phyloP scores from a whole-genome alignment of 1,139 yeast species.

The Hemisphaericaspora subhashii region DNA sequence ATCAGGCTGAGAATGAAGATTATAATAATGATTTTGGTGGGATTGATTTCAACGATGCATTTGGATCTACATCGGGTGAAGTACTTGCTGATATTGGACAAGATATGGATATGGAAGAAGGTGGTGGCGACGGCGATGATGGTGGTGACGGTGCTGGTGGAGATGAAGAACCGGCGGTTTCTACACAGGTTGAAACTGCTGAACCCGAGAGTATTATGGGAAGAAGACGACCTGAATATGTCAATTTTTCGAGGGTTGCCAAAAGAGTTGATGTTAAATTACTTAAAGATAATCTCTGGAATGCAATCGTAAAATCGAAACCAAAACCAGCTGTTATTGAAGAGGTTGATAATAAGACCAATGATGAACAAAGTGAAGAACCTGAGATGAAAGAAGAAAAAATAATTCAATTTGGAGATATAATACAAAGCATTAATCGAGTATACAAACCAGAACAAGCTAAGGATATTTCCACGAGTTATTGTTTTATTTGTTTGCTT shows the following conservation, averaged over 20 bases:
- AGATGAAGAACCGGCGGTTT: slow-evolving; percentile 9
- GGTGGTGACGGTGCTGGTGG: slow-evolving; percentile 24
- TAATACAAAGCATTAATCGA: slow-evolving; percentile 51
- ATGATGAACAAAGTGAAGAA: slow-evolving; percentile 12
- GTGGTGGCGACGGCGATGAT: slow-evolving; percentile 19
- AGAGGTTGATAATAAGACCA: slow-evolving; percentile 8
- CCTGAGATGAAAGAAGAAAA: slow-evolving; percentile 7
- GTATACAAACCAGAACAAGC: slow-evolving; percentile 53
- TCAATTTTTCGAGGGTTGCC: slow-evolving; percentile 77
- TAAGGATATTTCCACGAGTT: slow-evolving; percentile 79
- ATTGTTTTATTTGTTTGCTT: slow-evolving; percentile 78
- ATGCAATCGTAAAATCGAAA: slow-evolving; percentile 32
- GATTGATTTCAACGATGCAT: slow-evolving; percentile 47
- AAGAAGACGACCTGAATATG: slow-evolving; percentile 57
- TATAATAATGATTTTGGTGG: slow-evolving; percentile 42
- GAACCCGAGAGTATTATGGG: slow-evolving; percentile 37
- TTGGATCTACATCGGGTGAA: too few species aligned
- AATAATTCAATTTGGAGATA: slow-evolving; percentile 40
- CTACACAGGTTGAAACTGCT: slow-evolving; percentile 16
- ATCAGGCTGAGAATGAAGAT: slow-evolving; percentile 47
- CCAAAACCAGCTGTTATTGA: slow-evolving; percentile 22
- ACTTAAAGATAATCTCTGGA: slow-evolving; percentile 85
- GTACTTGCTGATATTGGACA: slow-evolving; percentile 22
- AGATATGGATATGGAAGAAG: slow-evolving; percentile 14
- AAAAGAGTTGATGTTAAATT: slow-evolving; percentile 80